Percentiles rank a stretch among this genome's conserved stretches.
Evolutionary conservation across 805 yeast species (phyloP).

Genomic region (Lipomyces chichibuensis): DNA sequence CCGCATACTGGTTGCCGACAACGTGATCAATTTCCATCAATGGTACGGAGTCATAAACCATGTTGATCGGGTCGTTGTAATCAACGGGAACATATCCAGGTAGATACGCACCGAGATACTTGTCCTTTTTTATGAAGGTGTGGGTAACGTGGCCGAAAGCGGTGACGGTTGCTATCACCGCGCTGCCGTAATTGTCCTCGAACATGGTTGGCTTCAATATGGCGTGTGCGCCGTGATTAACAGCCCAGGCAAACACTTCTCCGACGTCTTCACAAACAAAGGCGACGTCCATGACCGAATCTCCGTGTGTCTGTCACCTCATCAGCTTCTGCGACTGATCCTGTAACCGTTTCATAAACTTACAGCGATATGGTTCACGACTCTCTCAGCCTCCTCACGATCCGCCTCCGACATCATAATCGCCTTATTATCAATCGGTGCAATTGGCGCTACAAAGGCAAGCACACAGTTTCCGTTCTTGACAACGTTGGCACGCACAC

Average conservation of each 20-base stretch:
- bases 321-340: background rate
- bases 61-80: slow-evolving; percentile 36
- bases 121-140: slow-evolving; percentile 58
- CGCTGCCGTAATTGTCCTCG: slow-evolving; percentile 55
- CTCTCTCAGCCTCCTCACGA: slow-evolving; percentile 12
- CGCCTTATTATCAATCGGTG: slow-evolving; percentile 44
- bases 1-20: slow-evolving; percentile 78
- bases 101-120: slow-evolving; percentile 51
- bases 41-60: slow-evolving; percentile 46
- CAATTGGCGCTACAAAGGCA: slow-evolving; percentile 50
- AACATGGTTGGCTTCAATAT: slow-evolving; percentile 42
- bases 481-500: slow-evolving; percentile 54
- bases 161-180: slow-evolving; percentile 56
- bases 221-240: slow-evolving; percentile 56
- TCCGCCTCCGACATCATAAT: slow-evolving; percentile 36
- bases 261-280: slow-evolving; percentile 61
- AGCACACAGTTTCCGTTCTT: slow-evolving; percentile 58
- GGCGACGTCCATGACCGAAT: slow-evolving; percentile 77
- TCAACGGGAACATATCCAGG: slow-evolving; percentile 51
- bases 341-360: background rate
- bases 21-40: slow-evolving; percentile 68
- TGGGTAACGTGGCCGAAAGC: slow-evolving; percentile 69
- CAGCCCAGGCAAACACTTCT: slow-evolving; percentile 52
- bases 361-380: slow-evolving; percentile 16
- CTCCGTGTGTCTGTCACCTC: slow-evolving; percentile 59